A percentile compares a stretch with the other conserved stretches of the same genome.
These are phyloP conservation scores for Allium cepa DNA, from an alignment of 106 monocot genomes.

Conservation along the genomic window DNA sequence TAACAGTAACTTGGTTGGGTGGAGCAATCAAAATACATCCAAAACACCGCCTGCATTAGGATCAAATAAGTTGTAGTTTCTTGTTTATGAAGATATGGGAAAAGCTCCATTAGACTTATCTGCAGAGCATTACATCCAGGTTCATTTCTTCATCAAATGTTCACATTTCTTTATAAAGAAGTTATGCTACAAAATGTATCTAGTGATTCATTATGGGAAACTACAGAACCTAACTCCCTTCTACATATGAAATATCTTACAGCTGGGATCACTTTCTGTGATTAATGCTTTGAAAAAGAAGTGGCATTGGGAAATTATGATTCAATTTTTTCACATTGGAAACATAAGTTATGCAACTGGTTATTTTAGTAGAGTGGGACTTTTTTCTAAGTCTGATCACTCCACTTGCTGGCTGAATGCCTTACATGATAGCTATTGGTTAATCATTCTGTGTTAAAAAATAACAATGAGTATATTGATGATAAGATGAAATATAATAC, in stretches of 20 bases:
- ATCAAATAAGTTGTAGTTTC: slow-evolving; percentile 32
- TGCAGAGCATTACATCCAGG: slow-evolving; percentile 75
- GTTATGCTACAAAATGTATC: no score
- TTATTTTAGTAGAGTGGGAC: slow-evolving; percentile 70
- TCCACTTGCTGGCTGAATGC: no score
- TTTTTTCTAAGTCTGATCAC: slow-evolving; percentile 69
- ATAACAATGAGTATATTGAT: not conserved
- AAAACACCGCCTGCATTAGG: slow-evolving; percentile 63
- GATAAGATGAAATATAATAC: not conserved
- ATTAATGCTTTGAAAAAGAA: slow-evolving; percentile 36
- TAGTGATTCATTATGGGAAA: no score
- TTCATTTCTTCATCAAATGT: slow-evolving; percentile 3
- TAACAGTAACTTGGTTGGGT: slow-evolving; percentile 60
- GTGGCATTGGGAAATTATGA: slow-evolving; percentile 30
- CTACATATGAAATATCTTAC: no score
- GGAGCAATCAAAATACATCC: slow-evolving; percentile 49
- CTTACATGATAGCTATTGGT: no score
- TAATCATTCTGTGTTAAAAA: not conserved
- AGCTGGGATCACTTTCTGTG: slow-evolving; percentile 77
- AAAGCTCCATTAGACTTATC: slow-evolving; percentile 68
- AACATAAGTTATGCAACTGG: slow-evolving; percentile 77
- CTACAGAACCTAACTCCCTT: no score
- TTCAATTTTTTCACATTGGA: slow-evolving; percentile 63
- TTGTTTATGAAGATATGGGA: slow-evolving; percentile 76
- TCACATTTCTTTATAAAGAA: no score